Evolutionary conservation across 208 protist genomes (phyloP), one percentile per base, ranked within the genome.

Genomic region (Leishmania martiniquensis): DNA sequence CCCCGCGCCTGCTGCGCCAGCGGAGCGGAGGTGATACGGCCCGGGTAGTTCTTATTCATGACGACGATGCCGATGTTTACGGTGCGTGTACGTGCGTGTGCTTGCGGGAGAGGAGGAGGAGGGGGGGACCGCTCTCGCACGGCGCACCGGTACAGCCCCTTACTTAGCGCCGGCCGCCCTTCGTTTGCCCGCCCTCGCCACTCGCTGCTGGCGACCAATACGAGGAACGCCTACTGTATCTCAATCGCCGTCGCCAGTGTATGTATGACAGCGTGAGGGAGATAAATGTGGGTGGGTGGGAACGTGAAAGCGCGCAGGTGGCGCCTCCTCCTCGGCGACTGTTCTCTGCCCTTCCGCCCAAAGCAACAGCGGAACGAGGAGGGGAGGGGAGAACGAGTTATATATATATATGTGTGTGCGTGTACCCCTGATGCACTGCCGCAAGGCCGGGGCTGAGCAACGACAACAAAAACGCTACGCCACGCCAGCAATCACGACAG

Each of bases 11-110:
- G 72, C 45, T 70, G 78, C 34, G 78, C 47, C 44, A 77, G 59
- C 45, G 72, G 79, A 29, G 79, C 79, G 51, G 79, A 77, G 13
- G 72, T 83, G 51, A 63, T 78, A 37, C 79, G 66, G 51, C 79
- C 68, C 4, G 79, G 73, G 52, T 75, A 83, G 51, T 63, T 63
- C 29, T 49, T 63, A 39, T 49, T 76, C 72, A 76, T 76, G 72
- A n/a, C 57, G 34, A 63, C n/a, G 25, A 51, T 42, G 39, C 9
- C 62, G 37, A 67, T 44, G 37, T 4, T 4, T 44, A n/a, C 25
- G 34, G 4, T 45, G 29, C 15, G 47, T 22, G 22, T 57, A 25
- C 3, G 52, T 22, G 52, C n/a, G 22, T 57, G 52, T n/a, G 20
- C 12, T 3, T 55, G 52, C 29, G 52, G 22, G 4, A 25, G 52